phyloP scores from a whole-genome alignment of 2,329 filamentous ascomycete genomes.

The Chaetomiaceae sp. region DNA sequence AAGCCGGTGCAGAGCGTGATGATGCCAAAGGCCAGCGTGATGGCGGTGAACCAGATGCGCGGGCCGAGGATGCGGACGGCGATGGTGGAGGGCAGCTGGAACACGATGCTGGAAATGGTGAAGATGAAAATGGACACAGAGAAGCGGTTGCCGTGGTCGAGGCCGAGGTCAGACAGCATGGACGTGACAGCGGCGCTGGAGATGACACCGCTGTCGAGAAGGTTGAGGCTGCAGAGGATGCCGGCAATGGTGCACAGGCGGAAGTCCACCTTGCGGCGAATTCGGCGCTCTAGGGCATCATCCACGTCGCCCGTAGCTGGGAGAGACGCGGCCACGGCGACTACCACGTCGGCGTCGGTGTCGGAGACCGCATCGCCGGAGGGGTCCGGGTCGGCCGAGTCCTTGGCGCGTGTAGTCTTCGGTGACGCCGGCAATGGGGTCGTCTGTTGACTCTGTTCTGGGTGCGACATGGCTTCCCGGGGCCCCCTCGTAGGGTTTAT shows the following conservation, averaged over 20 bases:
- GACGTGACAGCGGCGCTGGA: conserved; percentile 65
- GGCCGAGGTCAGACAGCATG: conserved; percentile 59
- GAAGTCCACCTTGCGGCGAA: conserved; percentile 62
- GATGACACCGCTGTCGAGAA: conserved; percentile 67
- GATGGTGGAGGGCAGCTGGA: conserved; percentile 65
- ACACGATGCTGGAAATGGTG: conserved; percentile 62
- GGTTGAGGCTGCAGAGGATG: conserved; percentile 64
- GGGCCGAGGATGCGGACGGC: conserved; percentile 62
- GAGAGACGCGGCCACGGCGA: neutral
- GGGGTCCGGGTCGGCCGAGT: neutral
- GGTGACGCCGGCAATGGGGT: neutral
- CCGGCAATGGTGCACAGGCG: conserved; percentile 67
- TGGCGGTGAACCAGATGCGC: conserved; percentile 56
- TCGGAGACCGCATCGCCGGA: neutral
- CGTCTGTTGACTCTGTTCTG: neutral
- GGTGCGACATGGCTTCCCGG: conserved; percentile 1
- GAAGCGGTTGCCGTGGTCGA: conserved; percentile 60
- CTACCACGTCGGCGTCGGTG: neutral
- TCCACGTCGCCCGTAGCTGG: neutral
- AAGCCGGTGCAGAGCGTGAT: conserved; percentile 67
- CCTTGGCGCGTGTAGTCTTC: neutral
- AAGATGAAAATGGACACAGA: conserved; percentile 71
- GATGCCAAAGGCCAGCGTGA: conserved; percentile 57
- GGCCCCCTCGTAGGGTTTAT: neutral
- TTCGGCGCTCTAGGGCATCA: conserved; percentile 38